Conservation (phyloP, 768 basidiomycete genomes). For the Trametes coccinea region DNA sequence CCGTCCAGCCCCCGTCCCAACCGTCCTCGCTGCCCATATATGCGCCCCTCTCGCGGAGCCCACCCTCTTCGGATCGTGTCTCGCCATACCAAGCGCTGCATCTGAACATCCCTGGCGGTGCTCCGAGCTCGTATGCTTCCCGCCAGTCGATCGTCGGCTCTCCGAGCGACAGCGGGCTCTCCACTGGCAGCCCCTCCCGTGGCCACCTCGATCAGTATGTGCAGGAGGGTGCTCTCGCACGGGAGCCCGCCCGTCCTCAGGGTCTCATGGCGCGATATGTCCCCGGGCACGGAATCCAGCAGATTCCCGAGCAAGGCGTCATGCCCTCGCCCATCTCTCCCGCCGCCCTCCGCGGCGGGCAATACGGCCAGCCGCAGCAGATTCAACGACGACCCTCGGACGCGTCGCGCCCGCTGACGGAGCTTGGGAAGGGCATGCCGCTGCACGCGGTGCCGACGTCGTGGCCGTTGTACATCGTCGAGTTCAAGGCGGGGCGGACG, state of each 20-base stretch:
- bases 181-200: slow-evolving; percentile 49
- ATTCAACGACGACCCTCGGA: slow-evolving; percentile 44
- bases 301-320: slow-evolving; percentile 42
- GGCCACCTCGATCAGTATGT: slow-evolving; percentile 48
- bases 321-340: slow-evolving; percentile 63
- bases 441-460: slow-evolving; percentile 78
- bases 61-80: slow-evolving; percentile 48
- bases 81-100: slow-evolving; percentile 65
- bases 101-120: slow-evolving; percentile 50
- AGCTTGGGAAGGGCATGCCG: slow-evolving; percentile 89
- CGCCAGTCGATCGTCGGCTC: slow-evolving; percentile 57
- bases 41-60: slow-evolving; percentile 65
- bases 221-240: slow-evolving; percentile 34
- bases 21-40: slow-evolving; percentile 79
- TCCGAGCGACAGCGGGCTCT: slow-evolving; percentile 62
- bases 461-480: slow-evolving; percentile 93
- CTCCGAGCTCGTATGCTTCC: slow-evolving; percentile 42
- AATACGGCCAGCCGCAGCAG: slow-evolving; percentile 18
- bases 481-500: slow-evolving; percentile 96
- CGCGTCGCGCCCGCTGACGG: slow-evolving; percentile 39
- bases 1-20: slow-evolving; percentile 58
- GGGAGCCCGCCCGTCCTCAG: slow-evolving; percentile 32
- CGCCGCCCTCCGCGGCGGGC: slow-evolving; percentile 25
- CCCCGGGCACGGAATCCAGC: slow-evolving; percentile 66
- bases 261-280: slow-evolving; percentile 60